Conservation (phyloP, 1,139 yeast genomes). For the Lodderomyces theae region DNA sequence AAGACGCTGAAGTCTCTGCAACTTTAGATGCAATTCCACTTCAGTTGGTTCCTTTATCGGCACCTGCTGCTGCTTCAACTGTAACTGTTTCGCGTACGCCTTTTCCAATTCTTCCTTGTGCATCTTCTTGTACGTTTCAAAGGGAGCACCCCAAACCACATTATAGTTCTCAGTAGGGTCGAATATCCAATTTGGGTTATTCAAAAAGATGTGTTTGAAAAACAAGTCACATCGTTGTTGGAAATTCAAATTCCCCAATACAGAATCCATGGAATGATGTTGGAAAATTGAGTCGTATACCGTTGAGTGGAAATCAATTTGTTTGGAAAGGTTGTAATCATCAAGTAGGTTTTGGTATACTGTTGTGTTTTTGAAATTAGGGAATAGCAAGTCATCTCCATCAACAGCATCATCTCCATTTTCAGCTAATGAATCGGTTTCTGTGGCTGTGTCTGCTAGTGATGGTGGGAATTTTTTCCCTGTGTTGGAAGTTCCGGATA, state of each 20-base stretch:
- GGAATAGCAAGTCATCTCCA: too few relatives aligned
- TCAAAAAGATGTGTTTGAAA: constrained; percentile 24
- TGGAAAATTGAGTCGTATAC: constrained; percentile 23
- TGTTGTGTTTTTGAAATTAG: constrained; percentile 2
- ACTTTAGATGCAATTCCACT: neutral
- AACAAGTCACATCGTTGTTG: constrained; percentile 30
- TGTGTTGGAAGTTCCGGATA: neutral
- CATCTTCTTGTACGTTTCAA: constrained; percentile 7
- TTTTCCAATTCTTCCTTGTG: constrained; percentile 5
- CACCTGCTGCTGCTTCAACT: constrained; percentile 6
- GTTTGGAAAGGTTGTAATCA: constrained; percentile 9
- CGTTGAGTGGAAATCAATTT: constrained; percentile 17
- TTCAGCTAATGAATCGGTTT: neutral
- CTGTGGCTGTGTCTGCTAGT: neutral
- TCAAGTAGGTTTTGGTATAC: constrained; percentile 1
- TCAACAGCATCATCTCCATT: neutral
- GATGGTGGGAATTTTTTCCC: constrained; percentile 2
- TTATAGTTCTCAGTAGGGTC: constrained; percentile 24
- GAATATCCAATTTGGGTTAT: constrained; percentile 26
- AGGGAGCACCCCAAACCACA: constrained; percentile 8
- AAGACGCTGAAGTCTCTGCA: neutral
- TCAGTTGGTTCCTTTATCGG: constrained; percentile 7
- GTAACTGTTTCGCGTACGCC: constrained; percentile 9
- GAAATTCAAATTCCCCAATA: constrained; percentile 22
- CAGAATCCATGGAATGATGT: constrained; percentile 21